phyloP scores from a whole-genome alignment of 768 basidiomycete genomes.

The Candolleomyces aberdarensis region DNA sequence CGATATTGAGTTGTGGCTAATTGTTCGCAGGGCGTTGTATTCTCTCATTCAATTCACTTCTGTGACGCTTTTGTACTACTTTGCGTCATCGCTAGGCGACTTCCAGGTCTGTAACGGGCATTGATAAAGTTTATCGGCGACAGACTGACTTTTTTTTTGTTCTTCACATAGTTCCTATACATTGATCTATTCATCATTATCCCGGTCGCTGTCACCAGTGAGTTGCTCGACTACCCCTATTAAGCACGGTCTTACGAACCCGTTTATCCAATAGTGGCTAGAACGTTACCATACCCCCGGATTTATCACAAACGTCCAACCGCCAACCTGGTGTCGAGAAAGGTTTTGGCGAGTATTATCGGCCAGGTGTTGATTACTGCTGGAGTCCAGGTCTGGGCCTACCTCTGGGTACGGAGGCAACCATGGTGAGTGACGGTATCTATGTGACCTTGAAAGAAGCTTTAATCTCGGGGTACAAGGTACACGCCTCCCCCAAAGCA shows the following conservation, averaged over 20 bases:
- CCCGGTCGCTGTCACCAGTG: constrained; percentile 94
- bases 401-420: constrained; percentile 83
- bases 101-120: constrained; percentile 66
- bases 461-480: constrained; percentile 38
- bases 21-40: constrained; percentile 79
- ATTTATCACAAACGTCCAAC: constrained; percentile 92
- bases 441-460: background rate
- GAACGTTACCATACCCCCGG: constrained; percentile 84
- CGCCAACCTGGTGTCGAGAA: constrained; percentile 92
- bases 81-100: constrained; percentile 94
- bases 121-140: background rate
- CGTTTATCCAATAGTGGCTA: constrained; percentile 66
- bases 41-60: constrained; percentile 99
- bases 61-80: constrained; percentile 91
- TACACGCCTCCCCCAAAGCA: constrained; percentile 65
- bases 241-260: background rate
- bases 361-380: constrained; percentile 90
- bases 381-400: constrained; percentile 80
- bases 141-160: constrained; percentile 10
- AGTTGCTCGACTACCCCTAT: constrained; percentile 26
- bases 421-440: constrained; percentile 58
- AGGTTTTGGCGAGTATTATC: constrained; percentile 88
- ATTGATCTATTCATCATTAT: constrained; percentile 99
- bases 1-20: background rate
- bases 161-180: constrained; percentile 75